Evolutionary conservation across 169 alveolate species (phyloP).

Genomic region (Prorocentrum cordatum): DNA sequence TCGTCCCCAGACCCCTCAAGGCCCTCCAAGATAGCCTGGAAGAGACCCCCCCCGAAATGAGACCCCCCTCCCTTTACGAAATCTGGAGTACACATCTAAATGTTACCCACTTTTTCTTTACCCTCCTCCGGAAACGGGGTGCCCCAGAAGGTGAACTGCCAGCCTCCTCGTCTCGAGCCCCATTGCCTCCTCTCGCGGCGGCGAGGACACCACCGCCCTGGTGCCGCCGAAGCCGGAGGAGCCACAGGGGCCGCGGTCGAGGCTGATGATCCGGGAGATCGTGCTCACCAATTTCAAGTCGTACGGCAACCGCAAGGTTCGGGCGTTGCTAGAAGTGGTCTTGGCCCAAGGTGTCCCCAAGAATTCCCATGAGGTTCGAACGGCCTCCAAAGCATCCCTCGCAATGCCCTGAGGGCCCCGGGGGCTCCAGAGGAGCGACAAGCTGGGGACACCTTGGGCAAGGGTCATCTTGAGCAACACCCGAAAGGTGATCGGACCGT

Average conservation of each 20-base stretch:
- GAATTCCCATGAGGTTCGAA: no score
- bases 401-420: no score
- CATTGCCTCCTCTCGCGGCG: not conserved
- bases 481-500: constrained; percentile 29
- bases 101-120: not conserved
- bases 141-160: not conserved
- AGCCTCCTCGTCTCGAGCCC: not conserved
- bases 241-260: not conserved
- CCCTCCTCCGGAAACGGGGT: not conserved
- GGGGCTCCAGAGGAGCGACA: no score
- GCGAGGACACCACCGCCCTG: not conserved
- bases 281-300: constrained; percentile 75
- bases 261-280: constrained; percentile 70
- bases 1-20: no score
- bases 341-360: no score
- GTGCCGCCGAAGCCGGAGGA: not conserved
- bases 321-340: no score
- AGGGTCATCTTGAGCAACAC: no score
- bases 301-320: constrained; percentile 67
- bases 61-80: not conserved
- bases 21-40: no score
- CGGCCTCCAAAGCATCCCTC: no score
- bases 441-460: no score
- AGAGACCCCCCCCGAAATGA: no score
- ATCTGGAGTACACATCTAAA: not conserved